A percentile compares a stretch with the other conserved stretches of the same genome.
Conservation (phyloP, 768 basidiomycete species). For the Auricularia sp. region DNA sequence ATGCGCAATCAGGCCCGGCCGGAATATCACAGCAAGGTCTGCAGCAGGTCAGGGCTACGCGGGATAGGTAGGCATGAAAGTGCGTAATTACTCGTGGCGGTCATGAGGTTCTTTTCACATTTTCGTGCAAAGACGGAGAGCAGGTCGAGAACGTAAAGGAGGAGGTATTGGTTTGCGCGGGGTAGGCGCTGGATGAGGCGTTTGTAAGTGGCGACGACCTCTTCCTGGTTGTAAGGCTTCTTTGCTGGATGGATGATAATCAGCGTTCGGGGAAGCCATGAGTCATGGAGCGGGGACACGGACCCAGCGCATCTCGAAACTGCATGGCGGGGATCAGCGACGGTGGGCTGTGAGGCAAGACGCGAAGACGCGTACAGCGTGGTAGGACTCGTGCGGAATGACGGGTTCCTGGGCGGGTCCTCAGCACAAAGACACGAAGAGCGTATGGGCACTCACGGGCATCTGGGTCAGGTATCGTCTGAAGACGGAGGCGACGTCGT, state of each 20-base stretch:
- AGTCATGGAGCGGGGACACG: conserved; percentile 14
- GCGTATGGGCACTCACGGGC: conserved; percentile 57
- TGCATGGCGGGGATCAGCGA: conserved; percentile 21
- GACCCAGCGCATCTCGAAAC: conserved; percentile 76
- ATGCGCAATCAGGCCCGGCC: conserved; percentile 88
- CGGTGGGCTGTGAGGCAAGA: conserved; percentile 11
- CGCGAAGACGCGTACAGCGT: conserved; percentile 46
- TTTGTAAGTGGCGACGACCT: conserved; percentile 73
- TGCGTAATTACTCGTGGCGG: conserved; percentile 66
- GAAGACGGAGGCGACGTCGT: conserved; percentile 96
- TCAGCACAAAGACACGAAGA: conserved; percentile 2
- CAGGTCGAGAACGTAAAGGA: conserved; percentile 92
- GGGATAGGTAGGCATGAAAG: neutral
- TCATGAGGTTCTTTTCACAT: conserved; percentile 91
- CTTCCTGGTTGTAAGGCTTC: conserved; percentile 56
- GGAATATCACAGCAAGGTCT: conserved; percentile 97
- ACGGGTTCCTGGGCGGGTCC: conserved; percentile 67
- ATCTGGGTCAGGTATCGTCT: conserved; percentile 92
- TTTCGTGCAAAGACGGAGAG: conserved; percentile 91
- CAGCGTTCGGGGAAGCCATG: neutral
- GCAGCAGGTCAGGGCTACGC: conserved; percentile 6
- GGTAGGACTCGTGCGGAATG: conserved; percentile 84
- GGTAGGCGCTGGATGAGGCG: conserved; percentile 77
- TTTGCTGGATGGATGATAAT: conserved; percentile 37
- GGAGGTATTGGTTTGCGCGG: conserved; percentile 85